Evolutionary conservation across 164 flowering plant genomes (phyloP).

Genomic region (Nymphaea thermarum): DNA sequence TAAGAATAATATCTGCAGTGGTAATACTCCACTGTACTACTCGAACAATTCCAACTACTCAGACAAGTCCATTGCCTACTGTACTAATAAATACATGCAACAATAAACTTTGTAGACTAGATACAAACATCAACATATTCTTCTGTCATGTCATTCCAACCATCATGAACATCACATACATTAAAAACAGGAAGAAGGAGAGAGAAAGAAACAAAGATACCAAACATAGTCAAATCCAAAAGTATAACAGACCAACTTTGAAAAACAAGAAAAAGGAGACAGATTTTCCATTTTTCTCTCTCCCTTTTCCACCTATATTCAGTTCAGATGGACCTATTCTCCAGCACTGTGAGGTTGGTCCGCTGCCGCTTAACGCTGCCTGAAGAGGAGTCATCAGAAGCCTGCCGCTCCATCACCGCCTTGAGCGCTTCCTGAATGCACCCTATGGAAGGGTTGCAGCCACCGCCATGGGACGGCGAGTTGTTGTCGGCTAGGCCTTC

Average conservation of each 20-base stretch:
- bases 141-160: not conserved
- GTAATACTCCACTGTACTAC: too few relatives aligned
- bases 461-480: too few relatives aligned
- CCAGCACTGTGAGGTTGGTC: slow-evolving; percentile 41
- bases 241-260: not conserved
- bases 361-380: slow-evolving; percentile 68
- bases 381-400: slow-evolving; percentile 48
- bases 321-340: slow-evolving; percentile 4
- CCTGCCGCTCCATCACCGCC: slow-evolving; percentile 63
- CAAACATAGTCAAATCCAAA: not conserved
- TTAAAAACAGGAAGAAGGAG: not conserved
- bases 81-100: not conserved
- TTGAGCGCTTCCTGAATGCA: slow-evolving; percentile 66
- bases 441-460: not conserved
- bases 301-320: not conserved
- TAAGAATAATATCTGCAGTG: too few relatives aligned
- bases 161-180: not conserved
- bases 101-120: not conserved
- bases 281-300: not conserved
- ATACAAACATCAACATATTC: not conserved
- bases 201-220: not conserved
- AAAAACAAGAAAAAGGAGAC: not conserved
- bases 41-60: too few relatives aligned
- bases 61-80: not conserved
- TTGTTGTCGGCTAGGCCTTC: slow-evolving; percentile 14